Evolutionary conservation across 805 yeast species (phyloP), one percentile per base, ranked within the genome.

Genomic region (Debaryomyces prosopidis): DNA sequence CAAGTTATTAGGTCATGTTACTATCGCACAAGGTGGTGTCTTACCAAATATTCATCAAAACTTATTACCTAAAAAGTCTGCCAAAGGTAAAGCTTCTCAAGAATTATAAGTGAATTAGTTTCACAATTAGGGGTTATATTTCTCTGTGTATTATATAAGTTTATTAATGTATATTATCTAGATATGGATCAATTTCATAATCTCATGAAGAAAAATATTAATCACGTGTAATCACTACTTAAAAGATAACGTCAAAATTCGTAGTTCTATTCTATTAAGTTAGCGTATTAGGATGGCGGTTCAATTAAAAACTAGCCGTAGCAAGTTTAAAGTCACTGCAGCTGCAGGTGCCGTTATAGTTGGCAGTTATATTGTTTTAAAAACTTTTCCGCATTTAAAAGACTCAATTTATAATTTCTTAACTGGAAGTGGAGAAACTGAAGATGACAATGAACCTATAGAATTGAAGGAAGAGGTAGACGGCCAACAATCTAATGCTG

Each of bases 41-140:
- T 73, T 73, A 61, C 78, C 78, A 69, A 73, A 73, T 68, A 73
- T 73, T 50, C 77, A 73, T 63, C 74, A 67, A 57, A 65, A 69
- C 69, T 73, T 73, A 63, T 73, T 73, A 62, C 85, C 83, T 67
- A 71, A 77, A 73, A 78, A 77, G 68, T 66, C 79, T 48, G 78
- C 76, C 51, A 74, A 75, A 65, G 51, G 50, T 47, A 78, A 77
- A 68, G 81, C 77, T 68, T 77, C 82, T 59, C 82, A 77, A 71
- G 82, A 77, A 70, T 76, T 77, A 65, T 78, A 76, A 73, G 40
- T 20, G n/a, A 23, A 31, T 28, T 35, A n/a, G 28, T 31, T 28
- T 40, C 34, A 16, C 31, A 27, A 30, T 30, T 11, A 30, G 11
- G 33, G 34, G 34, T 39, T 53, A 49, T 45, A 47, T 41, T 53